Evolutionary conservation across 257 asterid species (phyloP), one percentile per base, ranked within the genome.

Genomic region (Osmanthus fragrans): DNA sequence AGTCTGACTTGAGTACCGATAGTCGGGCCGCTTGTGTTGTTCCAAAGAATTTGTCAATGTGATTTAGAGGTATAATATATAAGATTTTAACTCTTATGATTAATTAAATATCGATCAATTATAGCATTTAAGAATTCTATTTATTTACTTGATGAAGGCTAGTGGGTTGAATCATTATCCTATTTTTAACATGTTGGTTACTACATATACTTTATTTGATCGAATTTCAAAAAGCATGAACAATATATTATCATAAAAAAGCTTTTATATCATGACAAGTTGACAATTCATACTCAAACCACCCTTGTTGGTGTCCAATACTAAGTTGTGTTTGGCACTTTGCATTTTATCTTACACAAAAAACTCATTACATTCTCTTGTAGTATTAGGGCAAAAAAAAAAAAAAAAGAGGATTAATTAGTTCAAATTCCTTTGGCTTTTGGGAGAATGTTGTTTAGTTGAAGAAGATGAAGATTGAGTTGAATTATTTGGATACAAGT

Each of bases 131-230:
- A n/a, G 25, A 56, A 21, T 58, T 8, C 1, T 19, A 21, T 25
- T 60, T 21, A 21, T 60, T 25, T 25, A 2, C 69, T 12, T 63
- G 68, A 63, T 30, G 18, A 63, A 25, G 69, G 18, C 34, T 10
- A 63, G 34, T 63, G 69, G 69, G 33, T 27, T 63, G 34, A 63
- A 63, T 63, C 19, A 63, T 63, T 27, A 63, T 15, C 15, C 16
- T 63, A 63, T 23, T 2, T 42, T 58, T 74, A 21, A 56, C 23
- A 70, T 81, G 76, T 56, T 77, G 76, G 85, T 73, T 73, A 81
- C 75, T 73, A 4, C 23, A 15, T 39, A 69, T 60, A 58, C 76
- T 77, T 64, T 39, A 75, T 75, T 39, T 81, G 42, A 65, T 66
- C 63, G 63, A 71, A 32, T 33, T 39, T 58, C 36, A 33, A 47